These are phyloP conservation scores for Ambrosia trifida DNA, from an alignment of 129 eudicot genomes.

Conservation along the genomic window DNA sequence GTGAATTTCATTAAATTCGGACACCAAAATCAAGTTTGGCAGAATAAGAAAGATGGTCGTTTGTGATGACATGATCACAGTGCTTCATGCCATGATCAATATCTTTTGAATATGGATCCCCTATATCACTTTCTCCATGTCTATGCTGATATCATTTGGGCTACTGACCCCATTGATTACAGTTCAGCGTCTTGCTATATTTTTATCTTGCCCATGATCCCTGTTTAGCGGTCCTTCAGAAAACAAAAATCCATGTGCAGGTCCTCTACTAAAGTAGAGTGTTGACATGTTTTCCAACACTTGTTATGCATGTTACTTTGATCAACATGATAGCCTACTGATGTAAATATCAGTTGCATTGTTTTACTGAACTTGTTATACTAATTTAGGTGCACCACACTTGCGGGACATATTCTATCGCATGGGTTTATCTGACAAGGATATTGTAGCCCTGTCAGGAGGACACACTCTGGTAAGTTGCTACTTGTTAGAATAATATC, in stretches of 20 bases:
- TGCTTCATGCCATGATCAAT: not conserved
- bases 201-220: not conserved
- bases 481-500: constrained; percentile 18
- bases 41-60: not conserved
- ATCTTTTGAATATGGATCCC: not conserved
- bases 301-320: constrained; percentile 4
- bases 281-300: not conserved
- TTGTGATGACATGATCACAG: constrained; percentile 3
- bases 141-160: not conserved
- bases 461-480: constrained; percentile 88
- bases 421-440: constrained; percentile 94
- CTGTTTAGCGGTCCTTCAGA: not conserved
- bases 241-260: not conserved
- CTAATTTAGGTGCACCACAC: constrained; percentile 73
- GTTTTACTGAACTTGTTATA: constrained; percentile 15
- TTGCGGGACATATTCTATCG: constrained; percentile 84
- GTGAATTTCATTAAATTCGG: not conserved
- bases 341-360: constrained; percentile 18
- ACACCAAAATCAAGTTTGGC: not conserved
- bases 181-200: not conserved
- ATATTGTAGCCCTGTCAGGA: constrained; percentile 95
- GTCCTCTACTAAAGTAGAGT: not conserved
- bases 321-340: not conserved
- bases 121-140: not conserved
- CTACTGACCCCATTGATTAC: not conserved